Evolutionary conservation across 2,329 filamentous ascomycete genomes (phyloP).

Genomic region (Huntiella savannae): DNA sequence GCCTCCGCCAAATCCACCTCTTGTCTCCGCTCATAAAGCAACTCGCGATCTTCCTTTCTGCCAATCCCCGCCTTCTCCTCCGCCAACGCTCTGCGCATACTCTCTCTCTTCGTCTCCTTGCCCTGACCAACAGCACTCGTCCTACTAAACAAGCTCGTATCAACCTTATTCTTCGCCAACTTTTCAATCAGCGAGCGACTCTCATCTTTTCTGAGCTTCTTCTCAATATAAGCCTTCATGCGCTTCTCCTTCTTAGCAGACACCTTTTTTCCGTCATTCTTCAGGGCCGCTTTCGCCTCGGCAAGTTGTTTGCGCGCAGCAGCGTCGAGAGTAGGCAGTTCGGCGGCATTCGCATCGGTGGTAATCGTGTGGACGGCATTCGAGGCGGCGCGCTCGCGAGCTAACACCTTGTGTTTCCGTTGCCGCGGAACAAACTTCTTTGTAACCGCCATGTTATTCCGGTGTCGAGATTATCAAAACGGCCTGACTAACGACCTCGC

Average conservation of each 20-base stretch:
- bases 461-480: neutral
- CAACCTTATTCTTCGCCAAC: constrained; percentile 57
- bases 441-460: constrained; percentile 1
- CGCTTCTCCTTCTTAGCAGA: constrained; percentile 48
- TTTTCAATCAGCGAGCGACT: constrained; percentile 69
- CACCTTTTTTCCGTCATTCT: constrained; percentile 37
- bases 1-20: constrained; percentile 3
- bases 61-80: constrained; percentile 47
- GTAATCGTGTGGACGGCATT: constrained; percentile 18
- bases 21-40: constrained; percentile 29
- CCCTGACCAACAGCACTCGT: constrained; percentile 56
- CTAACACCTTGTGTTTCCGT: constrained; percentile 50
- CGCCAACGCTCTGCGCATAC: constrained; percentile 40
- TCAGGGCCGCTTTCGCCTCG: constrained; percentile 35
- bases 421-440: constrained; percentile 39
- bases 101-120: constrained; percentile 52
- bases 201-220: constrained; percentile 86
- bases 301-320: constrained; percentile 26
- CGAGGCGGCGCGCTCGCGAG: constrained; percentile 35
- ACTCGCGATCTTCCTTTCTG: constrained; percentile 28
- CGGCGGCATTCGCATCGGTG: constrained; percentile 19
- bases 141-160: constrained; percentile 65
- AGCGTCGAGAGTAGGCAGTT: constrained; percentile 22
- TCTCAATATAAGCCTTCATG: constrained; percentile 57
- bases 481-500: neutral